Conservation (phyloP, 805 yeast species). For the Yamadazyma scolyti region DNA sequence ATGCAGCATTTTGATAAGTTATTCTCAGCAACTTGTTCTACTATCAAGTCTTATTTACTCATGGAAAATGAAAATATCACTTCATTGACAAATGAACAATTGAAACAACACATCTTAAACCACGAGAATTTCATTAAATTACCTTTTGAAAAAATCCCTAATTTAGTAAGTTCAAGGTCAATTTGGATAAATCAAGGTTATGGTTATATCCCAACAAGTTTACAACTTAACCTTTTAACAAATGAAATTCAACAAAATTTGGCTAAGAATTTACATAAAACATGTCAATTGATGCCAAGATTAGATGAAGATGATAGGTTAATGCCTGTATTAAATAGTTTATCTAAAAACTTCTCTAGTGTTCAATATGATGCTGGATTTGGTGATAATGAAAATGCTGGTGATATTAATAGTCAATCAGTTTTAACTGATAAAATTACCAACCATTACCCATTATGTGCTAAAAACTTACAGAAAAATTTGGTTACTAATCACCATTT, state of each 20-base stretch:
- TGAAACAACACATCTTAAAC: constrained; percentile 44
- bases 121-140: constrained; percentile 74
- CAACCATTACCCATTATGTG: constrained; percentile 81
- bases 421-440: constrained; percentile 52
- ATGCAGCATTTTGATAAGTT: constrained; percentile 44
- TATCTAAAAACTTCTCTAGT: constrained; percentile 51
- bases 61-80: constrained; percentile 24
- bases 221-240: constrained; percentile 68
- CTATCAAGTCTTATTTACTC: constrained; percentile 35
- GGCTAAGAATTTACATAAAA: constrained; percentile 49
- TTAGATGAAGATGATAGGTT: constrained; percentile 90
- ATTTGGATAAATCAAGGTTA: constrained; percentile 65
- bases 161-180: constrained; percentile 67
- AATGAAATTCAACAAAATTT: constrained; percentile 62
- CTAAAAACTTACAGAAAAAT: constrained; percentile 61
- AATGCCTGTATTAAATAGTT: constrained; percentile 75
- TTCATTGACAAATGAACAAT: constrained; percentile 45
- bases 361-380: constrained; percentile 54
- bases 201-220: constrained; percentile 81
- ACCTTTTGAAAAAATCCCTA: constrained; percentile 83
- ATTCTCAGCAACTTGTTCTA: constrained; percentile 49
- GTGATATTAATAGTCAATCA: constrained; percentile 56
- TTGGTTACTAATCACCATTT: constrained; percentile 64
- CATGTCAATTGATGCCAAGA: constrained; percentile 76
- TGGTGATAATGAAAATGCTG: constrained; percentile 21